Evolutionary conservation across 2,329 filamentous ascomycete species (phyloP).

Genomic region (Colletotrichum cereale): DNA sequence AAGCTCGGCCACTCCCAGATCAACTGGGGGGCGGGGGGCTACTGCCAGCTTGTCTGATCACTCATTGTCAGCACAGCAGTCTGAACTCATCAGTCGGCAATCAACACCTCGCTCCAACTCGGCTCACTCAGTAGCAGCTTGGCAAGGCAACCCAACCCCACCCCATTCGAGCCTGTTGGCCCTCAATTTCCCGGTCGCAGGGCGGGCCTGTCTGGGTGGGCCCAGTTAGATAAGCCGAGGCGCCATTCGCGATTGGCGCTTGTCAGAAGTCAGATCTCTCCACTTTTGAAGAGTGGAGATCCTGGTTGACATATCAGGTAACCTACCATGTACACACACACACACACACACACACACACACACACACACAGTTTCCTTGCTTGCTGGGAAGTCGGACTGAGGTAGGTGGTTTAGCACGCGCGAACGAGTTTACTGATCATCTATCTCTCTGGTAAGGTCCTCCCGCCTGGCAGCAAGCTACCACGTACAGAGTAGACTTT

Average conservation of each 20-base stretch:
- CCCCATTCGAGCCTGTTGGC: background rate
- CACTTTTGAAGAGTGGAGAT: background rate
- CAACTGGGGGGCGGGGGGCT: no score
- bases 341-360: no score
- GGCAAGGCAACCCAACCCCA: background rate
- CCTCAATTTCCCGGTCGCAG: background rate
- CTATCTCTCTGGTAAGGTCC: background rate
- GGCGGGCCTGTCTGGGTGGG: background rate
- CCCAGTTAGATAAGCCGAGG: background rate
- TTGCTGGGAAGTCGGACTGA: no score
- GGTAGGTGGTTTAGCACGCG: no score
- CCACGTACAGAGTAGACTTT: background rate
- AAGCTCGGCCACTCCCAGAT: no score
- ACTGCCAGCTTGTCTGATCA: no score
- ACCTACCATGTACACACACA: no score
- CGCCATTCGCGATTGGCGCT: slow-evolving; percentile 5
- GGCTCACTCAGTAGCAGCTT: background rate
- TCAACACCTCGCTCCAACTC: background rate
- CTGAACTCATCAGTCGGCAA: no score
- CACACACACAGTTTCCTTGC: no score
- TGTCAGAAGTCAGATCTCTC: slow-evolving; percentile 6
- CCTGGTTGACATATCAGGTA: background rate
- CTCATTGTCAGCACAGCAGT: no score
- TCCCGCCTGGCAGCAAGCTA: background rate
- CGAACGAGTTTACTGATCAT: no score